Percentiles rank a stretch among this genome's conserved stretches.
phyloP scores from a whole-genome alignment of 371 early-diverging fungal species.

The Rhizomucor miehei region DNA sequence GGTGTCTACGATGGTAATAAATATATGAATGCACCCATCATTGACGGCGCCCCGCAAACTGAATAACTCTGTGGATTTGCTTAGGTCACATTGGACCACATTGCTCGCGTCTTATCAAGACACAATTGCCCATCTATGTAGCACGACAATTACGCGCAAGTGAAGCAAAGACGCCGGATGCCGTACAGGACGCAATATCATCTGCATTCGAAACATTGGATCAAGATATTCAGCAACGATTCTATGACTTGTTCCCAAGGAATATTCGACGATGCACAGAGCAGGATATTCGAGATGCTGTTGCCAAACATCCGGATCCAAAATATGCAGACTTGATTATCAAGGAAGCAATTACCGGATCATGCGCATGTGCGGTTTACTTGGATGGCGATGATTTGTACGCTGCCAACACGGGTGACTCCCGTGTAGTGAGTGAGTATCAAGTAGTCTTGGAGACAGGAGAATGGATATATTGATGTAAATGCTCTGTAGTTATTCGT shows the following conservation, averaged over 20 bases:
- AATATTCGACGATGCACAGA: slow-evolving; percentile 32
- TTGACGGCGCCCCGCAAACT: too few species aligned
- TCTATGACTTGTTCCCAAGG: slow-evolving; percentile 44
- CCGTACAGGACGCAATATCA: slow-evolving; percentile 36
- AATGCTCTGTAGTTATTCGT: slow-evolving; percentile 39
- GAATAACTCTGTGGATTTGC: too few species aligned
- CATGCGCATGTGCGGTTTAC: slow-evolving; percentile 78
- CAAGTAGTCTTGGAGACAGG: too few species aligned
- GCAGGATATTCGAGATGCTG: slow-evolving; percentile 38
- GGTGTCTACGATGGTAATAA: slow-evolving; percentile 50
- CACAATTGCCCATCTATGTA: slow-evolving; percentile 43
- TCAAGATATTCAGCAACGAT: slow-evolving; percentile 56
- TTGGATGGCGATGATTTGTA: slow-evolving; percentile 70
- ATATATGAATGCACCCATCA: background rate
- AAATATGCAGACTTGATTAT: slow-evolving; percentile 29
- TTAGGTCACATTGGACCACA: slow-evolving; percentile 46
- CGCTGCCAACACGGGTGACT: slow-evolving; percentile 80
- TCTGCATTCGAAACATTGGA: slow-evolving; percentile 57
- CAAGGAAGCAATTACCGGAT: slow-evolving; percentile 65
- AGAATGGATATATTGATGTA: too few species aligned
- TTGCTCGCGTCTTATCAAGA: slow-evolving; percentile 34
- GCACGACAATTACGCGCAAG: slow-evolving; percentile 25
- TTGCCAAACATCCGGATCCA: slow-evolving; percentile 33
- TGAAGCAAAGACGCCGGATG: background rate
- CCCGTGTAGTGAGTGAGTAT: slow-evolving; percentile 57